Evolutionary conservation across 495 filamentous ascomycete species (phyloP).

Genomic region (Pyrenula aspistea): DNA sequence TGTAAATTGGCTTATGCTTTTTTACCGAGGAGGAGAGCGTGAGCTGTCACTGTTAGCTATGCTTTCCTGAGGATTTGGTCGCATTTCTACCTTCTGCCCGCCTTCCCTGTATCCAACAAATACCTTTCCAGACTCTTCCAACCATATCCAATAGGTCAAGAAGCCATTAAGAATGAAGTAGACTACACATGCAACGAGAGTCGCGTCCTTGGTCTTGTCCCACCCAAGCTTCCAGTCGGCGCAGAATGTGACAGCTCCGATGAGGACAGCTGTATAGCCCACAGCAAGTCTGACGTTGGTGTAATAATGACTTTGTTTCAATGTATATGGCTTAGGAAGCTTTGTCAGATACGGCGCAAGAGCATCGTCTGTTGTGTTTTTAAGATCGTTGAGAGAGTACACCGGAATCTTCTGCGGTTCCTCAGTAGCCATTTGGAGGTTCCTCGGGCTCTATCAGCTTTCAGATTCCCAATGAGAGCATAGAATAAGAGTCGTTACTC

Average conservation of each 20-base stretch:
- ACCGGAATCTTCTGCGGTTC: conserved; percentile 29
- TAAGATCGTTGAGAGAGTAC: conserved; percentile 50
- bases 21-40: conserved; percentile 52
- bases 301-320: conserved; percentile 67
- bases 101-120: conserved; percentile 54
- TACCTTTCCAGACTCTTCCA: conserved; percentile 67
- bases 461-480: too few relatives aligned
- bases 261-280: conserved; percentile 70
- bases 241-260: conserved; percentile 72
- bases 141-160: conserved; percentile 79
- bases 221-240: conserved; percentile 88
- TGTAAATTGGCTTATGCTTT: conserved; percentile 71
- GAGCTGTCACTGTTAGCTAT: conserved; percentile 34
- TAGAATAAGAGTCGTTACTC: too few relatives aligned
- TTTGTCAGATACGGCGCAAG: conserved; percentile 83
- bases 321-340: conserved; percentile 48
- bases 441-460: too few relatives aligned
- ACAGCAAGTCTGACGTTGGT: conserved; percentile 71
- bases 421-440: conserved; percentile 20
- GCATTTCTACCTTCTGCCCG: conserved; percentile 35
- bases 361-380: conserved; percentile 91
- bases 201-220: conserved; percentile 65
- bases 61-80: neutral
- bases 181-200: conserved; percentile 58
- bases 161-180: conserved; percentile 73